These are phyloP conservation scores for Paraglomus brasilianum DNA, from an alignment of 192 early-diverging fungal genomes.

Conservation along the genomic window DNA sequence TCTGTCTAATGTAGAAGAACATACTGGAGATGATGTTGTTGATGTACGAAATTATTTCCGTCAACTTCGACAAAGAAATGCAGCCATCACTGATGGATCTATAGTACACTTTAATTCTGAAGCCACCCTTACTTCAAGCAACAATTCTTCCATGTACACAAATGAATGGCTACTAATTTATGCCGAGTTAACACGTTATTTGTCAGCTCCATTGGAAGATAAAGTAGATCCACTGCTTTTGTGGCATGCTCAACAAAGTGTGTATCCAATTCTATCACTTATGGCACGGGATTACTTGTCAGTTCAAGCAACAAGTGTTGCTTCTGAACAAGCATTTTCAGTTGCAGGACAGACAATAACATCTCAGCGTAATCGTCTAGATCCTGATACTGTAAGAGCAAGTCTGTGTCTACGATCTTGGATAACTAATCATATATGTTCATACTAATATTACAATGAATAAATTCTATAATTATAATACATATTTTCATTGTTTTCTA, in stretches of 20 bases:
- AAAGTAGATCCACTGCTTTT: background rate
- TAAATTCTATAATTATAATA: too few relatives aligned
- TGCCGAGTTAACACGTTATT: too few relatives aligned
- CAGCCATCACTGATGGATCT: background rate
- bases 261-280: background rate
- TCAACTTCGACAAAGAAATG: background rate
- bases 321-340: slow-evolving; percentile 4
- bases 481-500: too few relatives aligned
- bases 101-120: too few relatives aligned
- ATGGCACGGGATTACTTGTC: background rate
- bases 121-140: background rate
- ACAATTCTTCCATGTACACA: slow-evolving; percentile 2
- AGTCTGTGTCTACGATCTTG: background rate
- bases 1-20: too few relatives aligned
- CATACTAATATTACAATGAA: too few relatives aligned
- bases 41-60: background rate
- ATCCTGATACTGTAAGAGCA: background rate
- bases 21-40: background rate
- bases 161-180: background rate
- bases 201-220: background rate
- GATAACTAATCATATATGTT: too few relatives aligned
- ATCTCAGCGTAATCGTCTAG: background rate
- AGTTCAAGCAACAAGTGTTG: slow-evolving; percentile 6
- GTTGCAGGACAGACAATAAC: background rate
- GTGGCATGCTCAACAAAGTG: background rate